These are phyloP conservation scores for Tetratostichococcus sp. DNA, from an alignment of 139 green algal genomes.

Conservation along the genomic window DNA sequence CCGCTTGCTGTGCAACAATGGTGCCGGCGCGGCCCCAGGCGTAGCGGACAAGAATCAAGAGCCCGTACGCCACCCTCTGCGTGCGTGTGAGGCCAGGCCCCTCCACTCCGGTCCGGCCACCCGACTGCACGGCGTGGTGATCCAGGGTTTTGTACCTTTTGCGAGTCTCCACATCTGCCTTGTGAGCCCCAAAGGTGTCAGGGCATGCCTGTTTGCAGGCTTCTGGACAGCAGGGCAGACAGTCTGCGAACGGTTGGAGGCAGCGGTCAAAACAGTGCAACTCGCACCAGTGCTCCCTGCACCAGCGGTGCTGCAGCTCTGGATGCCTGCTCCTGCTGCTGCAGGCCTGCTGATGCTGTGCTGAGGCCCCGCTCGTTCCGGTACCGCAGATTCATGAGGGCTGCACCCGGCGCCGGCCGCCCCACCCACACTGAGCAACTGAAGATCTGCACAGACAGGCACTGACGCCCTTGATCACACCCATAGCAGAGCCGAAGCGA, in stretches of 20 bases:
- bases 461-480: no score
- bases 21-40: conserved; percentile 37
- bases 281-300: no score
- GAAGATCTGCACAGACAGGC: conserved; percentile 51
- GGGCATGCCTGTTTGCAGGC: no score
- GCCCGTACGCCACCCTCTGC: conserved; percentile 48
- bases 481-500: no score
- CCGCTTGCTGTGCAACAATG: neutral
- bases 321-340: neutral
- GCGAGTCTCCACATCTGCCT: no score
- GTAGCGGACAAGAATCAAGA: conserved; percentile 61
- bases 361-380: conserved; percentile 51
- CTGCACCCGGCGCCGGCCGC: conserved; percentile 67
- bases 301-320: conserved; percentile 3
- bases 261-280: no score
- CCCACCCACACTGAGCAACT: conserved; percentile 54
- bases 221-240: no score
- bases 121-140: conserved; percentile 11
- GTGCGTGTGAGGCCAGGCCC: conserved; percentile 46
- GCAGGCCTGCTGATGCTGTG: no score
- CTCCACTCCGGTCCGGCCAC: conserved; percentile 53
- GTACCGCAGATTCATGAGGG: conserved; percentile 87
- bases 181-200: no score
- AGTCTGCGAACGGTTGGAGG: no score
- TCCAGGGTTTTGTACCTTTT: no score